A percentile compares a stretch with the other conserved stretches of the same genome.
These are phyloP conservation scores for Suhomyces bribrorum DNA, from an alignment of 1,139 yeast species.

Conservation along the genomic window DNA sequence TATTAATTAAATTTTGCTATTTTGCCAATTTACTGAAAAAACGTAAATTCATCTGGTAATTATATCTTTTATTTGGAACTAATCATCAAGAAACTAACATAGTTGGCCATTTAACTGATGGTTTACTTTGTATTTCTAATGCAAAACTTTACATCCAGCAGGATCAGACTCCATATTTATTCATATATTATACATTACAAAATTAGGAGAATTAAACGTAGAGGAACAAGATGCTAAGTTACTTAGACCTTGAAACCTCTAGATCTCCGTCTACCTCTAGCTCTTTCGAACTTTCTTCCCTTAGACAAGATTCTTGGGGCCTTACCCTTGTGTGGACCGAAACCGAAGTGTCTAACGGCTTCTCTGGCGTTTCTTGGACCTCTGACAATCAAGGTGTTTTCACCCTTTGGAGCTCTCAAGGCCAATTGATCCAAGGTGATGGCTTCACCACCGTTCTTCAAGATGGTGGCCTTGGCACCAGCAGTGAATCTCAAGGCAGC, in stretches of 20 bases:
- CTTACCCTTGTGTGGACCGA: constrained; percentile 99
- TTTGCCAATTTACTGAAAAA: no score
- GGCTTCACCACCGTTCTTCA: constrained; percentile 99
- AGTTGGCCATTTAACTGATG: no score
- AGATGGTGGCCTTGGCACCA: constrained; percentile 96
- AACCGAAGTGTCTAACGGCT: constrained; percentile 99
- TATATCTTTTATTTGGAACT: no score
- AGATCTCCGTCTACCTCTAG: constrained; percentile 99
- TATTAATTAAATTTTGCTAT: no score
- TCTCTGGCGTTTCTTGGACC: constrained; percentile 99
- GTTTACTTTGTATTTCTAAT: no score
- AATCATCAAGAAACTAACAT: no score
- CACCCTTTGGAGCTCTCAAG: constrained; percentile 98
- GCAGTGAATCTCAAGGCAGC: constrained; percentile 99
- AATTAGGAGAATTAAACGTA: constrained; percentile 14
- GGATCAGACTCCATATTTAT: constrained; percentile 6
- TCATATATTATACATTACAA: constrained; percentile 21
- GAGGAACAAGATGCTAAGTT: constrained; percentile 9
- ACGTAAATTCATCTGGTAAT: no score
- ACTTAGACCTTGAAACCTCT: constrained; percentile 99
- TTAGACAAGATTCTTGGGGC: constrained; percentile 97
- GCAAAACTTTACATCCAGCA: no score
- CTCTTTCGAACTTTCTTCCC: constrained; percentile 99
- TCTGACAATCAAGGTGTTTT: constrained; percentile 96
- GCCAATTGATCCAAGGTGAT: constrained; percentile 99